A percentile compares a stretch with the other conserved stretches of the same genome.
These are phyloP conservation scores for Chlamydomonas sphaeroides DNA, from an alignment of 139 green algal species.

Conservation along the genomic window DNA sequence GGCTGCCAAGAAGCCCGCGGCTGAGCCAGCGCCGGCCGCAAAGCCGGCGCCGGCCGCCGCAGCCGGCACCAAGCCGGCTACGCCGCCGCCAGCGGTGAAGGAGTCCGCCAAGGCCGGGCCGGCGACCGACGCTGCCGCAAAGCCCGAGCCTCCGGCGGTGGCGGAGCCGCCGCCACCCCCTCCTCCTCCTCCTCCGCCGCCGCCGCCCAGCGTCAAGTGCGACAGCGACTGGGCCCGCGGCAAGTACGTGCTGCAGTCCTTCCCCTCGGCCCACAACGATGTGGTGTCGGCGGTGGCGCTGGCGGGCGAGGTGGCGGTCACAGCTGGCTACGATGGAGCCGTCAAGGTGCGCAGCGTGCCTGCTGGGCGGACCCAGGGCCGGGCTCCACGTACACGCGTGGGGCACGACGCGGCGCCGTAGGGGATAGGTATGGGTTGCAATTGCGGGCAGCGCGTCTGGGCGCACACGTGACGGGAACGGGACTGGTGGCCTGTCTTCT, in stretches of 20 bases:
- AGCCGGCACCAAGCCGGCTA: not conserved
- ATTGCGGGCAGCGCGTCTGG: too few relatives aligned
- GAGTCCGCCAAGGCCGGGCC: not conserved
- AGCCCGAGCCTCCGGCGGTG: not conserved
- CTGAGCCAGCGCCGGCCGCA: not conserved
- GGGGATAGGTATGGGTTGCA: too few relatives aligned
- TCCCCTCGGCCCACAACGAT: constrained; percentile 37
- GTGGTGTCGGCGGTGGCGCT: constrained; percentile 49
- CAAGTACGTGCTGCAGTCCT: constrained; percentile 15
- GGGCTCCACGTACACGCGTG: too few relatives aligned
- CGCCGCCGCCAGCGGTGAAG: not conserved
- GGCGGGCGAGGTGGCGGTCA: constrained; percentile 34
- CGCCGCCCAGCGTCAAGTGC: constrained; percentile 2
- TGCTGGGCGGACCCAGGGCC: too few relatives aligned
- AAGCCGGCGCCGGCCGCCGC: not conserved
- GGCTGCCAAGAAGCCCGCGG: not conserved
- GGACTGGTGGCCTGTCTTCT: too few relatives aligned
- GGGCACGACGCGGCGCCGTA: too few relatives aligned
- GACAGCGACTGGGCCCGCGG: constrained; percentile 29
- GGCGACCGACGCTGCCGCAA: not conserved
- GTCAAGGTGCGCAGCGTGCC: constrained; percentile 40
- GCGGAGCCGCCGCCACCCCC: not conserved
- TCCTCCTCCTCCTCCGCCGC: not conserved
- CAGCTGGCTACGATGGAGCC: constrained; percentile 40
- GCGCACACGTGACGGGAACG: too few relatives aligned